A percentile compares a stretch with the other conserved stretches of the same genome.
phyloP scores from a whole-genome alignment of 2,329 filamentous ascomycete genomes.

The Penicillium sp. region DNA sequence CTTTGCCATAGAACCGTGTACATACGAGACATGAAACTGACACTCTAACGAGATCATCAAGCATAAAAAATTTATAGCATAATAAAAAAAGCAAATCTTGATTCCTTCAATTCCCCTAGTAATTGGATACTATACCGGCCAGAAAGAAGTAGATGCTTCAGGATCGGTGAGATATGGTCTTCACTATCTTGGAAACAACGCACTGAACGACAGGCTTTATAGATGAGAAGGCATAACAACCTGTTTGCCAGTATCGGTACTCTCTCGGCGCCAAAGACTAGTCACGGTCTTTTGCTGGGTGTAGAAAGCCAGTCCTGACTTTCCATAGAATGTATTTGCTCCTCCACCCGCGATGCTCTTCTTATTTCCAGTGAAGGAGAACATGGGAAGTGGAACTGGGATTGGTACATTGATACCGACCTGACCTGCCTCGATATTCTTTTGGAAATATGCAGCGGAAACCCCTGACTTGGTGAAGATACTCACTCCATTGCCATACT shows the following conservation, averaged over 20 bases:
- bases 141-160: no score
- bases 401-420: constrained; percentile 71
- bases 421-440: constrained; percentile 68
- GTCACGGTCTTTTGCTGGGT: constrained; percentile 98
- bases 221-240: constrained; percentile 82
- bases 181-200: no score
- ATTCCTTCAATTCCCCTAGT: no score
- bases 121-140: no score
- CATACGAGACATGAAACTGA: no score
- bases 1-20: no score
- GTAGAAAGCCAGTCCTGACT: constrained; percentile 90
- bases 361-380: constrained; percentile 76
- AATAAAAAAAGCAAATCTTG: no score
- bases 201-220: no score
- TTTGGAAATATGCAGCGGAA: constrained; percentile 66
- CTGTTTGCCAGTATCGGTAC: constrained; percentile 80
- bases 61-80: no score
- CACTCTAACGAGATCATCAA: no score
- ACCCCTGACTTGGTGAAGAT: constrained; percentile 70
- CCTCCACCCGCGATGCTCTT: constrained; percentile 90
- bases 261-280: constrained; percentile 86
- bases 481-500: constrained; percentile 70
- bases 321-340: constrained; percentile 92
- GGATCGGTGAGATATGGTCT: no score
- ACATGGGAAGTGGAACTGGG: constrained; percentile 66